Evolutionary conservation across 306 rosid species (phyloP).

Genomic region (Elaeagnus macrophylla): DNA sequence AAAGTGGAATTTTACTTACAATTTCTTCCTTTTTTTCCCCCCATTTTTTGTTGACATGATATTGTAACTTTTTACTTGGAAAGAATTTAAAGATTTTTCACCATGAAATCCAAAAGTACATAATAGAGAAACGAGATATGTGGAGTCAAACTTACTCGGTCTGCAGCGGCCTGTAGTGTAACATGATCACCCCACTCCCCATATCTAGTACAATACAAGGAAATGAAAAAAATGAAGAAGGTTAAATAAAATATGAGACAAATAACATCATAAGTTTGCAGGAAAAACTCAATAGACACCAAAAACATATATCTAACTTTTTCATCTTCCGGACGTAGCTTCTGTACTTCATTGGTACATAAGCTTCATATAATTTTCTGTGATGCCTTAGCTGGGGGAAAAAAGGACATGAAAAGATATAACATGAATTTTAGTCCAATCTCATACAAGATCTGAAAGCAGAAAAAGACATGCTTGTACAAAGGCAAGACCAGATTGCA

Average conservation of each 20-base stretch:
- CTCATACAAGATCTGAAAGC: too few species aligned
- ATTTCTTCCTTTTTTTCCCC: too few species aligned
- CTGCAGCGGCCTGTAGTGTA: slow-evolving; percentile 95
- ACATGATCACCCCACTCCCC: slow-evolving; percentile 99
- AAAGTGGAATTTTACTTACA: too few species aligned
- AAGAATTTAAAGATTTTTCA: too few species aligned
- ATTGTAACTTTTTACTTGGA: too few species aligned
- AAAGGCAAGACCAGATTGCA: too few species aligned
- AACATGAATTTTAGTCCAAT: background rate
- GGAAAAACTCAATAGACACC: slow-evolving; percentile 22
- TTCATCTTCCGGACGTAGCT: slow-evolving; percentile 81
- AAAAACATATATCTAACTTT: slow-evolving; percentile 58
- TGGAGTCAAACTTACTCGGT: slow-evolving; percentile 51
- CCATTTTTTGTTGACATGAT: too few species aligned
- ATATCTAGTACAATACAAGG: slow-evolving; percentile 38
- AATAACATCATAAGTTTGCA: too few species aligned
- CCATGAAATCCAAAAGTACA: background rate
- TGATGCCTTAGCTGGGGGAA: slow-evolving; percentile 70
- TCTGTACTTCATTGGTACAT: slow-evolving; percentile 80
- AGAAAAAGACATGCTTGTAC: too few species aligned
- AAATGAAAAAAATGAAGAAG: background rate
- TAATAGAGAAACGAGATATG: background rate
- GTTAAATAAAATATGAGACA: background rate
- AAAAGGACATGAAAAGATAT: background rate
- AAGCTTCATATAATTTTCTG: slow-evolving; percentile 73